Base-by-base conservation (phyloP, 495 filamentous ascomycete species). In the Aspergillus cristatus region DNA sequence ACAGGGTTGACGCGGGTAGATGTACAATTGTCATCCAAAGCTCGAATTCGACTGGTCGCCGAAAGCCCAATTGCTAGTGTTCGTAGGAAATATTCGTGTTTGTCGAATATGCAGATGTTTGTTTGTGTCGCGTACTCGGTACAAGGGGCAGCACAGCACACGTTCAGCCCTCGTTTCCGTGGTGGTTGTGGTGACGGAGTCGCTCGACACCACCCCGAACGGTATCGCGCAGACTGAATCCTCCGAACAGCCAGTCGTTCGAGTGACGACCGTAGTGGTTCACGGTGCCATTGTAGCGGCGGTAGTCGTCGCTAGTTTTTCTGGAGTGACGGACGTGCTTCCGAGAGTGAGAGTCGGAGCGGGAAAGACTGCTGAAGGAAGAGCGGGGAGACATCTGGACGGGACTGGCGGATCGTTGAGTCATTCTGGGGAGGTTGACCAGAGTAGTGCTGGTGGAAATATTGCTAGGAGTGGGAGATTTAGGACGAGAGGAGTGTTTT, bases 161-260 rank as follows among this genome's bases (percentile, higher is more conserved):
- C 14, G 37, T 47, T 58, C 49, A 58, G 43, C 48, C 43, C 32
- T 49, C 54, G 35, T 56, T 53, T 7, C 47, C 43, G 7, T 44
- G 37, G 66, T 72, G 15, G 41, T 74, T 11, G 7, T 43, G 37
- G 66, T 72, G 16, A 41, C 75, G 58, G 51, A 74, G 33, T 60
- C 81, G 47, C 57, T 75, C 54, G 32, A 71, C 45, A 44, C 60
- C 38, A 57, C 67, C 58, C 28, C 68, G 58, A 20, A 70, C 57
- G 0, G 67, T 67, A 7, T 67, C 65, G 1, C 64, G 58, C 13
- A 70, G 49, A 47, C 67, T 70, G 50, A 70, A 67, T 6, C 67
- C 67, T 4, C 62, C 62, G 26, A 70, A 70, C 1, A 70, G 54
- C 67, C 67, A 70, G 38, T 70, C 65, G 35, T 70, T 70, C 1